These are phyloP conservation scores for Globisporangium echinulatum DNA, from an alignment of 352 stramenopile genomes.

Conservation along the genomic window DNA sequence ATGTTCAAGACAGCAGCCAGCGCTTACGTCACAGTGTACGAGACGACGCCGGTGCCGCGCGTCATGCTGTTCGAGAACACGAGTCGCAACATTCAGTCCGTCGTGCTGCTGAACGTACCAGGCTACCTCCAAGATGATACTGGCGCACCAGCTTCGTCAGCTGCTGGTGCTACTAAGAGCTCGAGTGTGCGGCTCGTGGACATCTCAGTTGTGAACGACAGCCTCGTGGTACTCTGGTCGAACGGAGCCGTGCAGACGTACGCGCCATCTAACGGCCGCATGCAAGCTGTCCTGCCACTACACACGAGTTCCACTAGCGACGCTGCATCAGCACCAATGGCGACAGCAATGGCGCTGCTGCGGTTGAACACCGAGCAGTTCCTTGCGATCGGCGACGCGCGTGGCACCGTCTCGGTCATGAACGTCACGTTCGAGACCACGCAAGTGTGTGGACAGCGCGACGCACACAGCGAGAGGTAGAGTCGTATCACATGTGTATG, in stretches of 20 bases:
- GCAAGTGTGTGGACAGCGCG: conserved; percentile 2
- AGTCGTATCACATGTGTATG: not conserved
- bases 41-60: conserved; percentile 19
- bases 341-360: conserved; percentile 4
- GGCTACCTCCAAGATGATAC: not conserved
- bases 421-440: conserved; percentile 5
- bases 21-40: conserved; percentile 20
- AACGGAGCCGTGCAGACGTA: conserved; percentile 26
- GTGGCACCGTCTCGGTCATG: conserved; percentile 6
- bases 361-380: conserved; percentile 1
- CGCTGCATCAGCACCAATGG: not conserved
- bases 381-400: conserved; percentile 7
- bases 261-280: conserved; percentile 21
- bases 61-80: conserved; percentile 22
- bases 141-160: not conserved
- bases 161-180: not conserved
- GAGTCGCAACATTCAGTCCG: conserved; percentile 14
- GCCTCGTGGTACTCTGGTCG: conserved; percentile 23
- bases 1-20: not conserved
- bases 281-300: conserved; percentile 15
- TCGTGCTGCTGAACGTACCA: conserved; percentile 5
- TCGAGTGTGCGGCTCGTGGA: conserved; percentile 6
- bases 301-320: too few species aligned
- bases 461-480: conserved; percentile 7
- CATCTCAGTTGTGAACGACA: not conserved